Evolutionary conservation across 2,329 filamentous ascomycete genomes (phyloP), one percentile per base, ranked within the genome.

Genomic region (Sporothrix inflata): DNA sequence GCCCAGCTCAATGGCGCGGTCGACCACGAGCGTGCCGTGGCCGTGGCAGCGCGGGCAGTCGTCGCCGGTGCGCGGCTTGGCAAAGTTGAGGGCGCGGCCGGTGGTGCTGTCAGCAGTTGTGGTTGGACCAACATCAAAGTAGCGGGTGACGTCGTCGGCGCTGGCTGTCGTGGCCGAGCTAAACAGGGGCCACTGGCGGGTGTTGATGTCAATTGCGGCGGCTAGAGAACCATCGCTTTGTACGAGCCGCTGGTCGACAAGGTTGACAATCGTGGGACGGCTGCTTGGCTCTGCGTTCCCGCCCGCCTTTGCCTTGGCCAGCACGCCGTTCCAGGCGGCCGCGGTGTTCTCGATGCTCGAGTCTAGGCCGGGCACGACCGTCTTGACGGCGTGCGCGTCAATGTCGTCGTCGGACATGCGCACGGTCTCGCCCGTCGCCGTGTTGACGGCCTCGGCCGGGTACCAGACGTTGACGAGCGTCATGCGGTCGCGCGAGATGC

Each of bases 1-100:
- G 0, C 94, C 96, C 19, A 98, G 86, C 81, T 99, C 96, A 67
- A 98, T 91, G 8, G 94, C 93, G 74, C 88, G 90, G 72, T 91
- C 87, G 2, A 92, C 84, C 57, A 84, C 85, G 27, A 98, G 84
- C 1, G 80, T 83, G 0, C 92, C 92, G 19, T 27, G 24, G 0
- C 84, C 77, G 0, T 82, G 78, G 79, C 96, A 99, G 51, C 86
- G 84, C 0, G 92, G 89, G 77, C 96, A 99, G 12, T 81, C 76
- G 77, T 97, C 93, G 14, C 92, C 92, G 57, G 89, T 82, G 65
- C 84, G 84, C 21, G 91, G 87, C 72, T 88, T 87, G 8, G 94
- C 83, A 9, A 97, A 81, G 75, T 92, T 90, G 49, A 93, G 81
- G 0, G 82, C 80, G 70, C 80, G 76, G 6, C 81, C 21, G 53